These are phyloP conservation scores for Trametes polyzona DNA, from an alignment of 1,284 basidiomycete species.

Conservation along the genomic window DNA sequence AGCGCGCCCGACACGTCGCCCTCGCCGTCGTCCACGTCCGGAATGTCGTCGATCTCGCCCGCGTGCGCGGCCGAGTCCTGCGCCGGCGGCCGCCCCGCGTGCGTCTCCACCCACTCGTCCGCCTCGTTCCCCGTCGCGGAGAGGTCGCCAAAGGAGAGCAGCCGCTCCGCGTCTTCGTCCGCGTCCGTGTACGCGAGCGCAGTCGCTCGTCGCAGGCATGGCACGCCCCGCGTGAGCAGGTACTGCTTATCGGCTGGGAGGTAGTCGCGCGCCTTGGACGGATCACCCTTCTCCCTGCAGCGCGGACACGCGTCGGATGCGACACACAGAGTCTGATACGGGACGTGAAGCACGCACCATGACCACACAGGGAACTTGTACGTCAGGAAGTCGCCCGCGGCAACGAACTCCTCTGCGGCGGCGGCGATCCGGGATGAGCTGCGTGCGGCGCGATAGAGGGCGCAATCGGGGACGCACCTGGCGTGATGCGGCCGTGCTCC, in stretches of 20 bases:
- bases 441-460: conserved; percentile 6
- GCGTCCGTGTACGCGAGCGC: conserved; percentile 93
- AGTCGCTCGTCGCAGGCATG: conserved; percentile 89
- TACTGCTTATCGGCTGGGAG: conserved; percentile 96
- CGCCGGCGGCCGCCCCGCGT: conserved; percentile 68
- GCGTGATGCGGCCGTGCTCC: conserved; percentile 95
- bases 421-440: conserved; percentile 29
- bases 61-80: conserved; percentile 55
- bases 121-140: conserved; percentile 54
- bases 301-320: conserved; percentile 1
- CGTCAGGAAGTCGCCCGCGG: conserved; percentile 90
- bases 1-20: conserved; percentile 77
- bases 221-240: conserved; percentile 90
- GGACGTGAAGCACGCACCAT: conserved; percentile 60
- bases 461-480: conserved; percentile 62
- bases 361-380: conserved; percentile 98
- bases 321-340: not conserved
- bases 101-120: conserved; percentile 89
- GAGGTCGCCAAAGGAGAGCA: conserved; percentile 78
- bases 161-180: conserved; percentile 92
- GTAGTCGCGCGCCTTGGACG: conserved; percentile 86
- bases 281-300: conserved; percentile 86
- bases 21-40: conserved; percentile 93
- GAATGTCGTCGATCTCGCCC: conserved; percentile 79
- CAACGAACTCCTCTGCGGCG: conserved; percentile 88